A percentile compares a stretch with the other conserved stretches of the same genome.
These are phyloP conservation scores for Gaertneriomyces sp. DNA, from an alignment of 192 early-diverging fungal genomes.

Conservation along the genomic window DNA sequence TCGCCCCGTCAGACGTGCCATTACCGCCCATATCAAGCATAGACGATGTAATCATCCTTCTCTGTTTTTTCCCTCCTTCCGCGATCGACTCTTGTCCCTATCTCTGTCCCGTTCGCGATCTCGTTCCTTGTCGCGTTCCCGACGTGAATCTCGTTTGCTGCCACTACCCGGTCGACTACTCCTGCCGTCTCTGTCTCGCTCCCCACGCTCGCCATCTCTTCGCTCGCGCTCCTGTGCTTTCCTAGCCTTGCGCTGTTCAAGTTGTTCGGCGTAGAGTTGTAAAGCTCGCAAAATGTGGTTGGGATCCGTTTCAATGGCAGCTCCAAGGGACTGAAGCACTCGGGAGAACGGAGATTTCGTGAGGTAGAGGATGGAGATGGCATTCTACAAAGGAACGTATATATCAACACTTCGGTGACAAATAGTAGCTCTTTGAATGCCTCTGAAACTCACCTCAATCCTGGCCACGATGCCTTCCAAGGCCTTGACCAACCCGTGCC, in stretches of 20 bases:
- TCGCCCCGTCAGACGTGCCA: too few species aligned
- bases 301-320: conserved; percentile 57
- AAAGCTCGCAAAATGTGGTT: conserved; percentile 57
- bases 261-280: conserved; percentile 55
- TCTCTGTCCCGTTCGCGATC: neutral
- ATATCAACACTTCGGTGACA: neutral
- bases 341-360: conserved; percentile 53
- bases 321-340: conserved; percentile 56
- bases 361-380: conserved; percentile 57
- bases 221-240: conserved; percentile 4
- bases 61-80: too few species aligned
- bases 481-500: conserved; percentile 7
- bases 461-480: conserved; percentile 17
- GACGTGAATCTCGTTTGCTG: neutral
- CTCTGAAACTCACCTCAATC: conserved; percentile 42
- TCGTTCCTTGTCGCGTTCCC: neutral
- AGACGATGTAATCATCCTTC: too few species aligned
- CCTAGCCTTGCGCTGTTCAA: conserved; percentile 20
- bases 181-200: neutral
- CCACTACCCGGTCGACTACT: too few species aligned
- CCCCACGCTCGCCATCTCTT: neutral
- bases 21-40: too few species aligned
- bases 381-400: conserved; percentile 48
- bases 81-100: neutral
- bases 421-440: neutral